Base-by-base conservation (phyloP, 768 basidiomycete species). In the Leucosporidium scottii region DNA sequence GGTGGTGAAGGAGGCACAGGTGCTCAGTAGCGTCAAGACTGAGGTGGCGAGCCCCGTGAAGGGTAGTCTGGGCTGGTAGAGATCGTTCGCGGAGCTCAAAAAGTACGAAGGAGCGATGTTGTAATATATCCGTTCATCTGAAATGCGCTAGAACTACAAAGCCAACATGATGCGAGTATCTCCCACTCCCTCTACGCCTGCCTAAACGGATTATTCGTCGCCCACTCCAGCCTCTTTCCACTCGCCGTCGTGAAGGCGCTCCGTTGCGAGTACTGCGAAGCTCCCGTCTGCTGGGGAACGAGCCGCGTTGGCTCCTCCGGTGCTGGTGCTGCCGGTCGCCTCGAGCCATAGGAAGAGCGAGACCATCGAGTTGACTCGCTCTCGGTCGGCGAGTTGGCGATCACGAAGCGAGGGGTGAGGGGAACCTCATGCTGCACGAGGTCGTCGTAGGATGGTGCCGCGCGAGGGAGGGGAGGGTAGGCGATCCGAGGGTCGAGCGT, bases 381-480 rank as follows among this genome's bases (percentile, higher is more conserved):
- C 36, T 36, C n/a, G 57, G 57, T n/a, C 36, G 34, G n/a, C 23
- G n/a, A 44, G 27, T 31, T 31, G 31, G 30, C 57, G 57, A 59
- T n/a, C 12, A 59, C 57, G 36, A 59, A 59, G 23, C 57, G 23
- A 15, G 57, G 57, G 13, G 57, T 59, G 36, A 59, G 57, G 28
- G 57, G 57, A 9, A 59, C 57, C 13, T 44, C 39, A 2, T 44
- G 39, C 39, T 44, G 39, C 39, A 44, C 39, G 39, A 44, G 39
- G 17, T 55, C 54, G 23, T 59, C 57, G n/a, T 59, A 21, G 34
- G 23, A 21, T 1, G n/a, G 34, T 15, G 36, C 57, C 13, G 39
- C 59, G 23, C 17, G 39, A 0, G 70, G 70, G 10, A 63, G 4
- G n/a, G 67, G 58, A n/a, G 70, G 70, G 48, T 68, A 68, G 28